Evolutionary conservation across 257 asterid species (phyloP), one percentile per base, ranked within the genome.

Genomic region (Jaltomata sinuosa): DNA sequence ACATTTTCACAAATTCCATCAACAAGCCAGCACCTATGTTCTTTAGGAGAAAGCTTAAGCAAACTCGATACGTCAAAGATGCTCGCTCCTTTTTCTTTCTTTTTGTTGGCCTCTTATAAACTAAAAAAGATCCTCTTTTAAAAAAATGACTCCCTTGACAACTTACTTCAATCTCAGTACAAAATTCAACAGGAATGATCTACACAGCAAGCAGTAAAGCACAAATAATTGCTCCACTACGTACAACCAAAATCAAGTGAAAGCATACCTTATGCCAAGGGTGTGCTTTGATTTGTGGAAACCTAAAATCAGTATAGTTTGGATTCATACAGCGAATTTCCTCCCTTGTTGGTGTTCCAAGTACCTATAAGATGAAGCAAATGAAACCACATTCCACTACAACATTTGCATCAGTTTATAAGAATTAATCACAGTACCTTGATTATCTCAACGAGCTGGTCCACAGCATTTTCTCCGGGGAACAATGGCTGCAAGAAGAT

Each of bases 401-500:
- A 82, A 32, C 49, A 8, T 78, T 18, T 69, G 84, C 81, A 87
- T 54, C 61, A 83, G 54, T 52, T 59, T 52, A 82, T 68, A 25
- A 31, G 62, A 77, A 49, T 76, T 34, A 47, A 86, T 47, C 59
- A 71, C 59, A 29, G 65, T 87, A 95, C 99, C 98, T 94, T 95
- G 85, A 95, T 95, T 83, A 95, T 94, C 89, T 95, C 98, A 87
- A 95, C 99, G 83, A 95, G 94, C 88, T 95, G 99, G 82, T 93
- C 99, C n/a, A 95, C 99, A 22, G 97, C 99, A 88, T 95, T 95
- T 89, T 94, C 98, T 80, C 99, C 99, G 38, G 99, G 99, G 89
- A 95, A 95, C 85, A 95, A 89, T 84, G 98, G 99, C 99, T 95
- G 71, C 36, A 85, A 47, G 55, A 57, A 86, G 84, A 83, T 15